These are phyloP conservation scores for Drechmeria coniospora DNA, from an alignment of 2,329 filamentous ascomycete species.

Conservation along the genomic window DNA sequence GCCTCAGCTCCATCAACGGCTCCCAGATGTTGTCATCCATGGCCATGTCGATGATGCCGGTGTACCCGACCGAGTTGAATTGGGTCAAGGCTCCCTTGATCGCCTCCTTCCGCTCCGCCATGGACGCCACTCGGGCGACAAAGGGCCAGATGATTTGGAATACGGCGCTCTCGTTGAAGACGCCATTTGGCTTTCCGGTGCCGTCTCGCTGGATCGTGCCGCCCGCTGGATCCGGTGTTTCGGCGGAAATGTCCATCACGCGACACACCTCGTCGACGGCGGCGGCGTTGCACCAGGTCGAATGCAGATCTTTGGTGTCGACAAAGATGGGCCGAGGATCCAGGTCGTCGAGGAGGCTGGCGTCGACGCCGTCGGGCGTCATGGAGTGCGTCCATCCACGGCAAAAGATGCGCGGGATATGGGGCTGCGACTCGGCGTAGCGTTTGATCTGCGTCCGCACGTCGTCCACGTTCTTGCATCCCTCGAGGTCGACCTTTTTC, in stretches of 20 bases:
- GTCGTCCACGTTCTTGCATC: conserved; percentile 31
- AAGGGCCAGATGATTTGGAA: conserved; percentile 40
- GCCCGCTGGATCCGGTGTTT: conserved; percentile 29
- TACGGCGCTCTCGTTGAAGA: conserved; percentile 36
- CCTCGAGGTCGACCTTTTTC: conserved; percentile 31
- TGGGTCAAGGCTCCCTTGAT: conserved; percentile 31
- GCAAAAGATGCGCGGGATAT: conserved; percentile 33
- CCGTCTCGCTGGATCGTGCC: conserved; percentile 36
- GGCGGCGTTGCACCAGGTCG: conserved; percentile 38
- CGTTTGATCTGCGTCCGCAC: conserved; percentile 29
- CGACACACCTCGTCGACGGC: conserved; percentile 27
- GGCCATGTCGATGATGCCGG: conserved; percentile 42
- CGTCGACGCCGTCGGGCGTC: conserved; percentile 28
- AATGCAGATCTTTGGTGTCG: conserved; percentile 41
- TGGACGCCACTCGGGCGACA: conserved; percentile 28
- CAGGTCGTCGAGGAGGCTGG: conserved; percentile 30
- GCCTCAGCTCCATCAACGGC: conserved; percentile 28
- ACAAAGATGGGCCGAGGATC: conserved; percentile 39
- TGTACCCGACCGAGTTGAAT: conserved; percentile 37
- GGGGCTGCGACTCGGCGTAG: conserved; percentile 30
- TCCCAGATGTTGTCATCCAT: conserved; percentile 45
- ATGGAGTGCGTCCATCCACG: conserved; percentile 40
- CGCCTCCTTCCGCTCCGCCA: conserved; percentile 30
- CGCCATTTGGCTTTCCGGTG: conserved; percentile 29
- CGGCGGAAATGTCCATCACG: conserved; percentile 23